Percentiles rank a stretch among this genome's conserved stretches.
These are phyloP conservation scores for Arabis hirsuta DNA, from an alignment of 345 rosid genomes.

Conservation along the genomic window DNA sequence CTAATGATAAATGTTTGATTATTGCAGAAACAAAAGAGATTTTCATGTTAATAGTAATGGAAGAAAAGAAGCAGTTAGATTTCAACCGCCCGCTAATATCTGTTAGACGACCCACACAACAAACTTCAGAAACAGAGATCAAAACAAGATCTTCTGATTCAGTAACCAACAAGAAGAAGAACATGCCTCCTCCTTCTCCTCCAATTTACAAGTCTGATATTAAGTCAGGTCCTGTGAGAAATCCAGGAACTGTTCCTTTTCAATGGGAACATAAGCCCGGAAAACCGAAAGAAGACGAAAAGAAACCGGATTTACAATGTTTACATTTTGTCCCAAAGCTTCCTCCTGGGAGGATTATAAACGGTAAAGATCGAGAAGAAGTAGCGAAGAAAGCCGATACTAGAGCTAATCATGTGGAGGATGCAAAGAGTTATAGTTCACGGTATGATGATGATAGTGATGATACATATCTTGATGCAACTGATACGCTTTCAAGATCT, in stretches of 20 bases:
- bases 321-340: slow-evolving; percentile 65
- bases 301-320: slow-evolving; percentile 36
- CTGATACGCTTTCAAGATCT: slow-evolving; percentile 57
- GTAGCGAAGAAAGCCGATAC: slow-evolving; percentile 39
- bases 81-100: slow-evolving; percentile 80
- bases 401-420: slow-evolving; percentile 29
- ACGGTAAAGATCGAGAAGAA: slow-evolving; percentile 39
- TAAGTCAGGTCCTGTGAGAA: slow-evolving; percentile 85
- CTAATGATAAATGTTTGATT: slow-evolving; percentile 30
- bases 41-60: slow-evolving; percentile 58
- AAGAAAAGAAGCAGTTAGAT: slow-evolving; percentile 77
- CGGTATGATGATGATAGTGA: slow-evolving; percentile 44
- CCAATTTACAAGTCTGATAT: slow-evolving; percentile 76
- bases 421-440: slow-evolving; percentile 31
- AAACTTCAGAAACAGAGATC: slow-evolving; percentile 47
- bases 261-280: slow-evolving; percentile 91
- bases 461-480: slow-evolving; percentile 59
- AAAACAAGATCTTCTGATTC: slow-evolving; percentile 52
- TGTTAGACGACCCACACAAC: slow-evolving; percentile 57
- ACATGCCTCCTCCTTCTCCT: slow-evolving; percentile 49
- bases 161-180: slow-evolving; percentile 10
- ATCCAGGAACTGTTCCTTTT: slow-evolving; percentile 90
- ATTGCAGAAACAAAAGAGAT: slow-evolving; percentile 38
- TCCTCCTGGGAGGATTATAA: slow-evolving; percentile 76
- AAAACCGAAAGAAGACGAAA: slow-evolving; percentile 70